Evolutionary conservation across 805 yeast genomes (phyloP).

Genomic region (Ogataea corticis): DNA sequence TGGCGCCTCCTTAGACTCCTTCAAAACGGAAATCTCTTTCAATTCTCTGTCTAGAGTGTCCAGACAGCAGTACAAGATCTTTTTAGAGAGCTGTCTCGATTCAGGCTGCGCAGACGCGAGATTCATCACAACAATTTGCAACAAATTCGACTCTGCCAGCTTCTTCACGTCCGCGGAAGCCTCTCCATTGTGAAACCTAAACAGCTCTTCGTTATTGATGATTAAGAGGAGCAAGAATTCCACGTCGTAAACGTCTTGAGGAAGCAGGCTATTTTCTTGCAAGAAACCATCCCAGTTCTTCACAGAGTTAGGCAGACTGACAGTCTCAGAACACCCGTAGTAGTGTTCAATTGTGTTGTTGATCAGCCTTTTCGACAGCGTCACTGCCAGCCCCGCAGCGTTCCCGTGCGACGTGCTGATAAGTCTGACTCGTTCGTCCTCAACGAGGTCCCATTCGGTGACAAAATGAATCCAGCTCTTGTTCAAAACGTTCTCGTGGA

Average conservation of each 20-base stretch:
- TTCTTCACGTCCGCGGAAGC: slow-evolving; percentile 51
- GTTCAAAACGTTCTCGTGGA: slow-evolving; percentile 52
- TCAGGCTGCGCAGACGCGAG: slow-evolving; percentile 39
- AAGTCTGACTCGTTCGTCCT: slow-evolving; percentile 18
- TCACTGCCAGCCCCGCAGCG: slow-evolving; percentile 46
- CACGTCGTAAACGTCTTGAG: slow-evolving; percentile 53
- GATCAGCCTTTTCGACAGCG: slow-evolving; percentile 50
- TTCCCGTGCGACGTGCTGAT: slow-evolving; percentile 13
- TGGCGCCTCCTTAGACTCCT: slow-evolving; percentile 18
- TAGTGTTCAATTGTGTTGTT: slow-evolving; percentile 47
- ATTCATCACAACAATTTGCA: slow-evolving; percentile 51
- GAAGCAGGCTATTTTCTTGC: slow-evolving; percentile 17
- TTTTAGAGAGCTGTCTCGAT: slow-evolving; percentile 39
- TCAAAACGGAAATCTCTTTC: slow-evolving; percentile 24
- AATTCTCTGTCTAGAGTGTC: slow-evolving; percentile 41
- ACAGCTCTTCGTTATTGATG: slow-evolving; percentile 64
- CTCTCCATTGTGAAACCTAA: slow-evolving; percentile 32
- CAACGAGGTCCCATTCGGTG: slow-evolving; percentile 63
- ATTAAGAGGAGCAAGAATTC: slow-evolving; percentile 65
- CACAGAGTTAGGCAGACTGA: slow-evolving; percentile 29
- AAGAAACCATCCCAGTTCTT: slow-evolving; percentile 32
- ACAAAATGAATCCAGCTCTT: slow-evolving; percentile 67
- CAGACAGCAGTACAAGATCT: slow-evolving; percentile 47
- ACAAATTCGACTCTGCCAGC: slow-evolving; percentile 55
- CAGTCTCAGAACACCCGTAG: slow-evolving; percentile 24